Evolutionary conservation across 306 rosid species (phyloP).

Genomic region (Mucuna pruriens): DNA sequence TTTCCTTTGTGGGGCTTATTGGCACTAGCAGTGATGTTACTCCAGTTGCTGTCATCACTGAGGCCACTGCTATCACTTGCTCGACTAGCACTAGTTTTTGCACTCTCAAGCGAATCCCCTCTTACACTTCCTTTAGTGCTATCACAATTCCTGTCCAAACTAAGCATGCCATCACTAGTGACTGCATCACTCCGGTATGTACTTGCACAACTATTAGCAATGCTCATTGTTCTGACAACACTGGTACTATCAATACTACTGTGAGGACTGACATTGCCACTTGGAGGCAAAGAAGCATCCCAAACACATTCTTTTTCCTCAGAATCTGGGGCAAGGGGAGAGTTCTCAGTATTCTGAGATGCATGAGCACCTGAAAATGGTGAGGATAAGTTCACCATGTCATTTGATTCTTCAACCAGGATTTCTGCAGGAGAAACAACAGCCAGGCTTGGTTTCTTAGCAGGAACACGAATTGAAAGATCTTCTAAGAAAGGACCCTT

Average conservation of each 20-base stretch:
- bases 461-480: slow-evolving; percentile 64
- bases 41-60: slow-evolving; percentile 93
- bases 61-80: slow-evolving; percentile 96
- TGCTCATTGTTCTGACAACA: slow-evolving; percentile 86
- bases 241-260: slow-evolving; percentile 85
- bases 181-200: slow-evolving; percentile 76
- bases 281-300: slow-evolving; percentile 97
- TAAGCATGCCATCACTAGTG: slow-evolving; percentile 88
- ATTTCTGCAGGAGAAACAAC: slow-evolving; percentile 72
- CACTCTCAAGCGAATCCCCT: slow-evolving; percentile 93
- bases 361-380: slow-evolving; percentile 58
- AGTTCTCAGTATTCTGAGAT: slow-evolving; percentile 60
- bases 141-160: slow-evolving; percentile 76
- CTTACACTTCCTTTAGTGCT: slow-evolving; percentile 74
- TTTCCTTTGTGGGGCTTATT: slow-evolving; percentile 95
- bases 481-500: slow-evolving; percentile 87
- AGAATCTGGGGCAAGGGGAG: slow-evolving; percentile 60
- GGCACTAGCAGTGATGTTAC: slow-evolving; percentile 87
- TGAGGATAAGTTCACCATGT: slow-evolving; percentile 48
- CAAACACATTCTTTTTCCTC: slow-evolving; percentile 90
- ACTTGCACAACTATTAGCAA: slow-evolving; percentile 82
- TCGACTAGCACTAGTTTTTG: slow-evolving; percentile 86
- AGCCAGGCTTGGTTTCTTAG: slow-evolving; percentile 61
- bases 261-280: slow-evolving; percentile 91
- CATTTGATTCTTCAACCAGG: slow-evolving; percentile 61